Conservation (phyloP, 805 yeast genomes). For the Zygotorulaspora sp. region DNA sequence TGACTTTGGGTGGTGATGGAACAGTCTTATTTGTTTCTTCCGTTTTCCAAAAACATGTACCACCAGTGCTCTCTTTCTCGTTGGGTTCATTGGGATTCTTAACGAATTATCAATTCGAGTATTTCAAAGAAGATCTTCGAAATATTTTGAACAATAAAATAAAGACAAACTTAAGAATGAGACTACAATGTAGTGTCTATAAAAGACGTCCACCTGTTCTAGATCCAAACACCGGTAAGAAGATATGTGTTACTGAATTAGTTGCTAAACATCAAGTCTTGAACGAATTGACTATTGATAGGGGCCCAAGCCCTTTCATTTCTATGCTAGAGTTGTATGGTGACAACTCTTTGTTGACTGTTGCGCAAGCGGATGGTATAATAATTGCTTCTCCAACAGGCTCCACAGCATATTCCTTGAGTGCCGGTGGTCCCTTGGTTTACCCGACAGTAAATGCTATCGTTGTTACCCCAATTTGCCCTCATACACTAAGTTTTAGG, state of each 20-base stretch:
- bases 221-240: constrained; percentile 44
- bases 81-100: constrained; percentile 90
- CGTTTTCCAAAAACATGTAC: constrained; percentile 77
- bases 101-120: constrained; percentile 77
- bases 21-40: constrained; percentile 88
- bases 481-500: constrained; percentile 88
- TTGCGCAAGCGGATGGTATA: constrained; percentile 91
- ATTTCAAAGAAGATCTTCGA: constrained; percentile 56
- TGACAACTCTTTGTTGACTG: constrained; percentile 76
- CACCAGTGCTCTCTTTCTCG: constrained; percentile 86
- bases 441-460: constrained; percentile 93
- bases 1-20: constrained; percentile 96
- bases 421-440: constrained; percentile 93
- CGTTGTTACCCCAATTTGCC: constrained; percentile 92
- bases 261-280: constrained; percentile 68
- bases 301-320: constrained; percentile 92
- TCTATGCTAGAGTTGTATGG: constrained; percentile 88
- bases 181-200: constrained; percentile 76
- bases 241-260: constrained; percentile 30
- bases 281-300: constrained; percentile 84
- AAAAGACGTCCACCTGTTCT: constrained; percentile 35
- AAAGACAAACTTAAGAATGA: constrained; percentile 73
- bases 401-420: constrained; percentile 89
- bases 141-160: constrained; percentile 67
- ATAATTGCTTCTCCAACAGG: constrained; percentile 95